These are phyloP conservation scores for Myochromella boudieri DNA, from an alignment of 768 basidiomycete genomes.

Conservation along the genomic window DNA sequence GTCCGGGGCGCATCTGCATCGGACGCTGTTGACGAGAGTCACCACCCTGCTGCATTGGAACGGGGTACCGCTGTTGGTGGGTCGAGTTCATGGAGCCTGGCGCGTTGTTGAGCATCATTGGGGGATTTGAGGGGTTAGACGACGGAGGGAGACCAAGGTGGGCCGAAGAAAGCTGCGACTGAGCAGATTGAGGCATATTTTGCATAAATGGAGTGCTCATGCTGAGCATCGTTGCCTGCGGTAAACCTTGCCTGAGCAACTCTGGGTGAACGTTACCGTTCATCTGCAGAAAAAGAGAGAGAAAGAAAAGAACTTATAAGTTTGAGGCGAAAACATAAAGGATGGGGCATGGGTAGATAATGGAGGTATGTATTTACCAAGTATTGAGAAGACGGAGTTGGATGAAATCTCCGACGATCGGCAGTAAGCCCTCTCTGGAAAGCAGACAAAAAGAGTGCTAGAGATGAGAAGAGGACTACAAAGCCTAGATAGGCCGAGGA, in stretches of 20 bases:
- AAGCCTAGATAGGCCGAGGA: conserved; percentile 15
- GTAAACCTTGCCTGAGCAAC: conserved; percentile 46
- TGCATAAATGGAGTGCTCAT: conserved; percentile 34
- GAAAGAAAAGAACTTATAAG: conserved; percentile 19
- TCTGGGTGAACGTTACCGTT: conserved; percentile 47
- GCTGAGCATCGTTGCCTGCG: conserved; percentile 35
- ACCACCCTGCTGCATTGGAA: conserved; percentile 29
- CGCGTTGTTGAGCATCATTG: conserved; percentile 40
- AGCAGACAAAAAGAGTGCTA: conserved; percentile 13
- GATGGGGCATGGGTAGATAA: conserved; percentile 11
- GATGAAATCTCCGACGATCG: conserved; percentile 23
- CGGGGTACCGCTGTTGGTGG: conserved; percentile 30
- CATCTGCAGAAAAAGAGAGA: conserved; percentile 32
- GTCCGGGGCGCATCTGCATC: conserved; percentile 36
- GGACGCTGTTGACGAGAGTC: conserved; percentile 33
- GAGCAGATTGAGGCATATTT: conserved; percentile 38
- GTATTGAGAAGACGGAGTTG: conserved; percentile 15
- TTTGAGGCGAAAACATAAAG: conserved; percentile 6
- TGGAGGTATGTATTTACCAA: conserved; percentile 20
- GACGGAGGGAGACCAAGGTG: conserved; percentile 33
- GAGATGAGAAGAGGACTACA: conserved; percentile 11
- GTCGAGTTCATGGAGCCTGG: conserved; percentile 19
- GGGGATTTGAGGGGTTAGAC: conserved; percentile 28
- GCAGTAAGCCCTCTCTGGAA: conserved; percentile 6
- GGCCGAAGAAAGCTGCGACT: conserved; percentile 23